These are phyloP conservation scores for Nakazawaea sp. DNA, from an alignment of 805 yeast species.

Conservation along the genomic window DNA sequence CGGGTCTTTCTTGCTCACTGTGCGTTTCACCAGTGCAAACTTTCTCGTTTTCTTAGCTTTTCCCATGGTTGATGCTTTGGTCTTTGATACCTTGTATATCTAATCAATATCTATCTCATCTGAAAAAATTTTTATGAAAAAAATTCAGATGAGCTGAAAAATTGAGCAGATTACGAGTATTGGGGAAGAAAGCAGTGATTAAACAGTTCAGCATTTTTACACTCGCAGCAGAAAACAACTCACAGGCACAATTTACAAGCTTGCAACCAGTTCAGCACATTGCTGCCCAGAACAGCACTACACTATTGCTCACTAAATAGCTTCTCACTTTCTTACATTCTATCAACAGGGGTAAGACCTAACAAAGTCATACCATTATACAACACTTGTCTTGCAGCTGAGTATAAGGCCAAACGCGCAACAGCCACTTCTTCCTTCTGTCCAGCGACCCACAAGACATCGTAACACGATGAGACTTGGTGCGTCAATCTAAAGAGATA, in stretches of 20 bases:
- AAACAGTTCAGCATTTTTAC: too few species aligned
- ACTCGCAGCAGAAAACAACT: too few species aligned
- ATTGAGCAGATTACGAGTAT: too few species aligned
- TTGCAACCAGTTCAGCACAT: too few species aligned
- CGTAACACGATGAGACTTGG: constrained; percentile 93
- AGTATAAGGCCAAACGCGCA: constrained; percentile 89
- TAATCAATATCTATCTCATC: too few species aligned
- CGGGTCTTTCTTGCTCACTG: constrained; percentile 67
- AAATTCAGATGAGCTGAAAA: not conserved
- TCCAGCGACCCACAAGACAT: constrained; percentile 94
- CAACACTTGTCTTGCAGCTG: constrained; percentile 84
- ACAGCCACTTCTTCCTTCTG: constrained; percentile 80
- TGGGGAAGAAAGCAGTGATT: too few species aligned
- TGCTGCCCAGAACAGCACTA: not conserved
- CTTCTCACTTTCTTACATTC: too few species aligned
- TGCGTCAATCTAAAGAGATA: constrained; percentile 89
- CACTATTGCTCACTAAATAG: too few species aligned
- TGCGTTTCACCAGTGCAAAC: constrained; percentile 88
- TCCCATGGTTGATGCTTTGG: too few species aligned
- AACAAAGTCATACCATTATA: constrained; percentile 83
- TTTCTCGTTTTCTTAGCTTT: constrained; percentile 95
- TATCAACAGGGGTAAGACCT: constrained; percentile 96
- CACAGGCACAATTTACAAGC: not conserved
- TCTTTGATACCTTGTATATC: too few species aligned
- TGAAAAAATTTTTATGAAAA: not conserved